Percentiles rank a stretch among this genome's conserved stretches.
Conservation (phyloP, 2,329 filamentous ascomycete genomes). For the Elsinoe ampelina region DNA sequence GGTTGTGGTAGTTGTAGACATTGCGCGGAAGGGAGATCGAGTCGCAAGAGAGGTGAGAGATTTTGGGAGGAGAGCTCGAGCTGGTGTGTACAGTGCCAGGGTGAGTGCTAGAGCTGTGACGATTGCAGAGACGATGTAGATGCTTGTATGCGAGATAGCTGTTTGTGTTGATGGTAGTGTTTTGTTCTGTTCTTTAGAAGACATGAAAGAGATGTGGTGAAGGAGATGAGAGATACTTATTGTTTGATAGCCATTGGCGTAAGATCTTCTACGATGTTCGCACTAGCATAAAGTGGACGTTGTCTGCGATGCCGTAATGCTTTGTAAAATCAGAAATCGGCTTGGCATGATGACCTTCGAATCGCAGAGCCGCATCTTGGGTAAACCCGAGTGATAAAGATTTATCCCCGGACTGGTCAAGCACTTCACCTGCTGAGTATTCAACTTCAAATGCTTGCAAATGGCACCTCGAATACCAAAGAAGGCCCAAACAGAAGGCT, state of each 20-base stretch:
- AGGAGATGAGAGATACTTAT: conserved; percentile 14
- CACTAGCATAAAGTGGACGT: background rate
- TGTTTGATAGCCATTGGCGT: background rate
- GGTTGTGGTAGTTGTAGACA: conserved; percentile 30
- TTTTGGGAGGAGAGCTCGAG: conserved; percentile 30
- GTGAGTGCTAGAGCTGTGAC: conserved; percentile 33
- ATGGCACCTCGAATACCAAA: conserved; percentile 24
- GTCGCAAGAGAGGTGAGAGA: conserved; percentile 24
- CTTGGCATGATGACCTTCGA: conserved; percentile 9
- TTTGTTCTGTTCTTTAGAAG: conserved; percentile 15
- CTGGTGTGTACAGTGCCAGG: conserved; percentile 36
- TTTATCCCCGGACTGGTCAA: background rate
- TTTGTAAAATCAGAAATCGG: conserved; percentile 5
- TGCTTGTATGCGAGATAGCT: conserved; percentile 12
- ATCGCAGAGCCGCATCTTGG: background rate
- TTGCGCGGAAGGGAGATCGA: conserved; percentile 24
- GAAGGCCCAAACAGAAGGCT: conserved; percentile 31
- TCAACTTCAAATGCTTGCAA: conserved; percentile 7
- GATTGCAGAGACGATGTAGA: conserved; percentile 24
- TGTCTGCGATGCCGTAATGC: conserved; percentile 10
- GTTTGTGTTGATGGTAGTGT: conserved; percentile 9
- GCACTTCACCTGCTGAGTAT: background rate
- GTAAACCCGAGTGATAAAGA: background rate
- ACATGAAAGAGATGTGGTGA: conserved; percentile 15
- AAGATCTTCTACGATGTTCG: background rate